phyloP scores from a whole-genome alignment of 176 grass and related monocot genomes.

The Canna indica region DNA sequence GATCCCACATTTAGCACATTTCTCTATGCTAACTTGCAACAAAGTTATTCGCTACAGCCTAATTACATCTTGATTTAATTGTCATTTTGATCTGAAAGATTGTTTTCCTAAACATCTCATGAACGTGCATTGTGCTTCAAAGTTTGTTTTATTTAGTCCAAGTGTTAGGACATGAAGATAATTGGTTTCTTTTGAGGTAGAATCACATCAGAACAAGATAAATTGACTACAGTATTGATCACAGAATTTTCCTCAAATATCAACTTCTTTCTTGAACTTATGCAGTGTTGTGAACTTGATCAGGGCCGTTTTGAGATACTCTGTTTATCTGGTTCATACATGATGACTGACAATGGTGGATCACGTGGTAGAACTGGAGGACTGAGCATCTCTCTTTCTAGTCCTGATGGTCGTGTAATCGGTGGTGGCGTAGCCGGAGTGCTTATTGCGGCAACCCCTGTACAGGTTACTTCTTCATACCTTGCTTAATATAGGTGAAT shows the following conservation, averaged over 20 bases:
- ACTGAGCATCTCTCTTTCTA: slow-evolving; percentile 70
- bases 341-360: slow-evolving; percentile 53
- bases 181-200: background rate
- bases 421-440: slow-evolving; percentile 67
- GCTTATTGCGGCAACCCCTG: slow-evolving; percentile 70
- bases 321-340: slow-evolving; percentile 81
- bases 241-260: background rate
- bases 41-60: background rate
- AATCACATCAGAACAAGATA: background rate
- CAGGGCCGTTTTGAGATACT: slow-evolving; percentile 93
- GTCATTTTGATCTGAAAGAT: background rate
- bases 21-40: no score
- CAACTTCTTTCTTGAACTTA: background rate
- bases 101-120: background rate
- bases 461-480: slow-evolving; percentile 42
- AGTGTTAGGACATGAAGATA: background rate
- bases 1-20: no score
- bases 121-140: no score
- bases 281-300: background rate
- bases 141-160: no score
- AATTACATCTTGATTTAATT: background rate
- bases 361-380: slow-evolving; percentile 14
- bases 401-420: slow-evolving; percentile 68
- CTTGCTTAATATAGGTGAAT: background rate
- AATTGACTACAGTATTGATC: background rate